phyloP scores from a whole-genome alignment of 2,329 filamentous ascomycete genomes.

The Claviceps sp. region DNA sequence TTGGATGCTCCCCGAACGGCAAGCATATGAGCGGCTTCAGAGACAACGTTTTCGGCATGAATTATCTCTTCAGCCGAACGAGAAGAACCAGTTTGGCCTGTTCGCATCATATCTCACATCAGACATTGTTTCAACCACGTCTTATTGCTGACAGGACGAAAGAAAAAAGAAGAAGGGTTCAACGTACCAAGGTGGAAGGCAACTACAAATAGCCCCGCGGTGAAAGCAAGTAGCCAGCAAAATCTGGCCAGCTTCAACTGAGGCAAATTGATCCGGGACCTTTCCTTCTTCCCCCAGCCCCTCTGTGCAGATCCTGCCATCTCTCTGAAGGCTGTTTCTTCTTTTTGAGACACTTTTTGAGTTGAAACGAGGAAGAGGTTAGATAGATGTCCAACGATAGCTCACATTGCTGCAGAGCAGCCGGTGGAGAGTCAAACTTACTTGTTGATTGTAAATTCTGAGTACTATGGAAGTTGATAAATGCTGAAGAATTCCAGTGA shows the following conservation, averaged over 20 bases:
- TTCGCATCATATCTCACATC: not conserved
- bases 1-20: conserved; percentile 11
- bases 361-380: not conserved
- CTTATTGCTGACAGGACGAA: not conserved
- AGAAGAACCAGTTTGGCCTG: conserved; percentile 3
- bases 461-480: not conserved
- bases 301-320: not conserved
- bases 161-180: not conserved
- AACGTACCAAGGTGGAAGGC: conserved; percentile 1
- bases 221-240: conserved; percentile 3
- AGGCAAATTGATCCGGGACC: not conserved
- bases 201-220: not conserved
- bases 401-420: not conserved
- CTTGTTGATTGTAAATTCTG: not conserved
- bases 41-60: conserved; percentile 9
- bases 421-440: not conserved
- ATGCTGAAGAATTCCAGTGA: not conserved
- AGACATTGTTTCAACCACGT: not conserved
- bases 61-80: conserved; percentile 7
- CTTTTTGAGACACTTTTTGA: conserved; percentile 1
- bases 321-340: not conserved
- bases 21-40: conserved; percentile 11
- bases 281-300: not conserved
- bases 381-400: not conserved
- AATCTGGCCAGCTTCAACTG: conserved; percentile 2